Base-by-base conservation (phyloP, 2,329 filamentous ascomycete species). In the Botryotinia globosa region DNA sequence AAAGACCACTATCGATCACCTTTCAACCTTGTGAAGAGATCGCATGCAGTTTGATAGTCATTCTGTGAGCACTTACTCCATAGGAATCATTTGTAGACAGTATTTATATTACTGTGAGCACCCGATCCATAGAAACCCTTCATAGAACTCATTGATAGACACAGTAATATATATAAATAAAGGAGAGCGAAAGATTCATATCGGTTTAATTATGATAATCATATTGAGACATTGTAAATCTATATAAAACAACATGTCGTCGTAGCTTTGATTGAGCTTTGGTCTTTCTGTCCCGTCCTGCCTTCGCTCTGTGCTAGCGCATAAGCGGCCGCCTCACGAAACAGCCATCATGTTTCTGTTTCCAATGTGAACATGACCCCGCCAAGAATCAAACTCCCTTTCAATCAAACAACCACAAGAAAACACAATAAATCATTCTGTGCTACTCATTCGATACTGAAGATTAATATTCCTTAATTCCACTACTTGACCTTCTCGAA, bases 371-470 rank as follows among this genome's bases (percentile, higher is more conserved):
- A 42, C 34, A 56, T 68, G 37, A 68, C 65, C 65, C 65, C 65
- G 65, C 65, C 48, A 68, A 68, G 37, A 56, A 42, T 58, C 48
- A 56, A 68, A 68, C 65, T 68, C 65, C 48, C 65, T 68, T 68
- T 68, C 65, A 58, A 68, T 56, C 65, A 68, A 42, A 56, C 51
- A 56, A 25, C 37, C 18, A 32, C 48, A 68, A 56, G 48, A 68
- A 56, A 56, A 42, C 48, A 56, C 48, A 56, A 56, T 56, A 44
- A 42, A 56, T 16, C 37, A 58, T n/a, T 42, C 39, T 42, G 37
- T 56, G n/a, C 37, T 25, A 34, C 34, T 29, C 34, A 42, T 56
- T 42, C 37, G 2, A 42, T 68, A 68, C n/a, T 32, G 37, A 68
- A 48, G 29, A 48, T 48, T 34, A 18, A 48, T 4, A 29, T 56